phyloP scores from a whole-genome alignment of 208 protist genomes.

The Acanthamoeba healyi region DNA sequence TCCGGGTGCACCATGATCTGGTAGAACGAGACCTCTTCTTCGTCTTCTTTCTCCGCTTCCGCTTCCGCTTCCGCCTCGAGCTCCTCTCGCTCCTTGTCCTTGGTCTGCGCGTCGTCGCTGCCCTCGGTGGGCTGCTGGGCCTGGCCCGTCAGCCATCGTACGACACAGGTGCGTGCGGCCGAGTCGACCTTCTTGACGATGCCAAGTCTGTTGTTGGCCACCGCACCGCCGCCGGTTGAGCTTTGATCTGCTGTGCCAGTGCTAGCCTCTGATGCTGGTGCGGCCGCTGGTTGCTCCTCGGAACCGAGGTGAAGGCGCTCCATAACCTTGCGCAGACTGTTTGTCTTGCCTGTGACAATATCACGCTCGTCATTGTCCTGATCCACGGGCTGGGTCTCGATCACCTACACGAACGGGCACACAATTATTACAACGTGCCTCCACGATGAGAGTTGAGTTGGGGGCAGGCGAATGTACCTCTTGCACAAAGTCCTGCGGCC shows the following conservation, averaged over 20 bases:
- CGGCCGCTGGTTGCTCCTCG: neutral
- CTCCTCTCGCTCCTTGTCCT: neutral
- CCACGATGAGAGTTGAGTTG: too few species aligned
- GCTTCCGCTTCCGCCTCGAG: neutral
- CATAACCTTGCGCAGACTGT: neutral
- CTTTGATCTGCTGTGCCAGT: neutral
- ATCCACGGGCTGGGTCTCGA: neutral
- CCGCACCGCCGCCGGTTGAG: neutral
- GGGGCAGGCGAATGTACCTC: too few species aligned
- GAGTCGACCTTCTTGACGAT: slow-evolving; percentile 31
- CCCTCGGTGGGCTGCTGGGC: neutral
- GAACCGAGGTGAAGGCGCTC: neutral
- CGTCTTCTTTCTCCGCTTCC: neutral
- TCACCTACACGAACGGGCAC: too few species aligned
- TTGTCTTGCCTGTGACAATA: neutral
- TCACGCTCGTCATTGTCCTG: neutral
- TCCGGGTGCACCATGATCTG: slow-evolving; percentile 37
- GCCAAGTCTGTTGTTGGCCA: neutral
- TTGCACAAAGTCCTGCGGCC: slow-evolving; percentile 33
- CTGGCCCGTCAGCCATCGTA: slow-evolving; percentile 15
- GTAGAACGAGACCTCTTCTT: slow-evolving; percentile 54
- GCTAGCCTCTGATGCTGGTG: neutral
- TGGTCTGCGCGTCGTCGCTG: too few species aligned
- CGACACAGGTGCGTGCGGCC: neutral
- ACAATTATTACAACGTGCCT: too few species aligned